Percentiles rank a stretch among this genome's conserved stretches.
phyloP scores from a whole-genome alignment of 768 basidiomycete species.

The Megacollybia marginata region DNA sequence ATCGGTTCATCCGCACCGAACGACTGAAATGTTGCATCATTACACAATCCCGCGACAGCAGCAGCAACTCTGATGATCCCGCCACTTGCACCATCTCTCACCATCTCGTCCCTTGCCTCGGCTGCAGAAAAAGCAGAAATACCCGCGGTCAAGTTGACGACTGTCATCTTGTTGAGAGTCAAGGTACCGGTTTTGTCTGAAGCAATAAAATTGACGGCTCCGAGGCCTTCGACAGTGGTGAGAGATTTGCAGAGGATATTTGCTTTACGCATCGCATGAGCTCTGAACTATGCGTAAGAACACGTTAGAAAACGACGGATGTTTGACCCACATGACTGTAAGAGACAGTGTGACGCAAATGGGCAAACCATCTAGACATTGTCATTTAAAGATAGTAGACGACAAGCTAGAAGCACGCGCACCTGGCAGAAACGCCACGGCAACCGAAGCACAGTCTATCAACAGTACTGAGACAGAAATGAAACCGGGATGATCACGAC shows the following conservation, averaged over 20 bases:
- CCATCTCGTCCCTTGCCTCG: background rate
- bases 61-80: background rate
- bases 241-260: conserved; percentile 49
- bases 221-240: conserved; percentile 61
- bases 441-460: background rate
- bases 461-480: background rate
- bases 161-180: conserved; percentile 91
- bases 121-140: conserved; percentile 39
- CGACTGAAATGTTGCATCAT: background rate
- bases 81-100: background rate
- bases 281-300: conserved; percentile 10
- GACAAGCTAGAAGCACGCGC: background rate
- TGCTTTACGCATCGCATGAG: conserved; percentile 40
- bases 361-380: background rate
- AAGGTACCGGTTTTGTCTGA: conserved; percentile 97
- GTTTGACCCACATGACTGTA: background rate
- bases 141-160: conserved; percentile 93
- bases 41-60: background rate
- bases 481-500: background rate
- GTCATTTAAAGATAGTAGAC: background rate
- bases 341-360: background rate
- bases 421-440: background rate
- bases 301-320: background rate
- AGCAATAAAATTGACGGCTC: conserved; percentile 46
- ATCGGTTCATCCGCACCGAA: background rate